phyloP scores from a whole-genome alignment of 257 asterid species.

The Knoxia roxburghii region DNA sequence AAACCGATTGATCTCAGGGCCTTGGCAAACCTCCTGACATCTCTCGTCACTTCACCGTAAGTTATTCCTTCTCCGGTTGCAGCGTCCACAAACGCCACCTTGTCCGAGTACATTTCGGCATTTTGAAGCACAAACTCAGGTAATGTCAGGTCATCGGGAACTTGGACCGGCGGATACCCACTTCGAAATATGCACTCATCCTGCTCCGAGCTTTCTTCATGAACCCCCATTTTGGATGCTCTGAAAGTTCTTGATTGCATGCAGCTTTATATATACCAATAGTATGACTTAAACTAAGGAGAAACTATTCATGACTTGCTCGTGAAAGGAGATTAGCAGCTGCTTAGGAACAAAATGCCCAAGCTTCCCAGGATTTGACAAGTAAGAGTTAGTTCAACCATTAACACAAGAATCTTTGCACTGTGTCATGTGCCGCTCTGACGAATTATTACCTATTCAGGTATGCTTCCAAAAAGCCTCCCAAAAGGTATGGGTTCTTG shows the following conservation, averaged over 20 bases:
- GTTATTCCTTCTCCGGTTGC: slow-evolving; percentile 57
- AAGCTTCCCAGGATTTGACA: background rate
- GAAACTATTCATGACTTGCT: background rate
- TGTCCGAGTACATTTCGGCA: slow-evolving; percentile 44
- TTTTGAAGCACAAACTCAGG: slow-evolving; percentile 76
- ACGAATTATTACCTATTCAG: no score
- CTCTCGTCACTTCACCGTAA: slow-evolving; percentile 57
- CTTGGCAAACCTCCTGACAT: slow-evolving; percentile 62
- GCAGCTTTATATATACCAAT: slow-evolving; percentile 21
- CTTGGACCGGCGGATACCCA: slow-evolving; percentile 53
- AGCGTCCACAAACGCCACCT: slow-evolving; percentile 74
- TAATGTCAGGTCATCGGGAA: slow-evolving; percentile 62
- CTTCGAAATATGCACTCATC: slow-evolving; percentile 65
- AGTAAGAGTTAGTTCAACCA: slow-evolving; percentile 38
- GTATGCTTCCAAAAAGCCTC: no score
- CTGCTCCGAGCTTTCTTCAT: slow-evolving; percentile 23
- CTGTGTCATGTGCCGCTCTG: no score
- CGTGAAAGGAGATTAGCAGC: background rate
- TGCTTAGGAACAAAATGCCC: slow-evolving; percentile 9
- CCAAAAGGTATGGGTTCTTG: no score
- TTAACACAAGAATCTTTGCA: slow-evolving; percentile 1
- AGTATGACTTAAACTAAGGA: no score
- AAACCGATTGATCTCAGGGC: slow-evolving; percentile 80
- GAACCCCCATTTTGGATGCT: slow-evolving; percentile 39
- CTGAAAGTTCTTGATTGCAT: background rate